Base-by-base conservation (phyloP, 768 basidiomycete species). In the Boletales sp. region DNA sequence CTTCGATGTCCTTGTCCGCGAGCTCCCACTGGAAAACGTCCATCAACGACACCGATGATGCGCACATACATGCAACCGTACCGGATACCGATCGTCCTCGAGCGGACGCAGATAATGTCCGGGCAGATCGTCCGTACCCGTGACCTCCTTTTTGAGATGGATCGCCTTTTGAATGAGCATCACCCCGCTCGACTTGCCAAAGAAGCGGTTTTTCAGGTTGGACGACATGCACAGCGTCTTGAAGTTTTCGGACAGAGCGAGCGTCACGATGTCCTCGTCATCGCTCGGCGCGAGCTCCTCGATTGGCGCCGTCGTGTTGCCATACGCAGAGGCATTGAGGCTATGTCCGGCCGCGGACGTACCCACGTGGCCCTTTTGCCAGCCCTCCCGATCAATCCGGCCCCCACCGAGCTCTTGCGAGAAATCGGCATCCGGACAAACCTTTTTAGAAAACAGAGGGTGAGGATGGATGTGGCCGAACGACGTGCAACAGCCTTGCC, bases 391-490 rank as follows among this genome's bases (percentile, higher is more conserved):
- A 60, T 72, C 78, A 33, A 76, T 65, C 5, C 53, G 57, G 28
- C 59, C 46, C 21, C 71, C 71, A 14, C 80, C 81, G 10, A 87
- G 67, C 56, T 86, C 81, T 49, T 74, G 75, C 18, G 81, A 73
- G 31, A 84, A 74, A 46, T 82, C 78, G 40, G 79, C 78, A 44
- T 86, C 81, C 12, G 86, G 84, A 57, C 79, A 82, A 40, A 88
- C 71, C 86, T 49, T 21, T 21, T 21, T 2, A 21, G 21, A 21
- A 21, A 21, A 21, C 21, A 21, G 21, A 21, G 21, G 21, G 2
- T 21, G 21, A 21, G 21, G 2, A 21, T 21, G 21, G 21, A 21
- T 4, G 21, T 21, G 21, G 21, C 4, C 21, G 21, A 2, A 21
- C 21, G 2, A 21, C 28, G n/a, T 14, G 28, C 15, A 43, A 43